These are phyloP conservation scores for Pestalotiopsis fici DNA, from an alignment of 2,329 filamentous ascomycete species.

Conservation along the genomic window DNA sequence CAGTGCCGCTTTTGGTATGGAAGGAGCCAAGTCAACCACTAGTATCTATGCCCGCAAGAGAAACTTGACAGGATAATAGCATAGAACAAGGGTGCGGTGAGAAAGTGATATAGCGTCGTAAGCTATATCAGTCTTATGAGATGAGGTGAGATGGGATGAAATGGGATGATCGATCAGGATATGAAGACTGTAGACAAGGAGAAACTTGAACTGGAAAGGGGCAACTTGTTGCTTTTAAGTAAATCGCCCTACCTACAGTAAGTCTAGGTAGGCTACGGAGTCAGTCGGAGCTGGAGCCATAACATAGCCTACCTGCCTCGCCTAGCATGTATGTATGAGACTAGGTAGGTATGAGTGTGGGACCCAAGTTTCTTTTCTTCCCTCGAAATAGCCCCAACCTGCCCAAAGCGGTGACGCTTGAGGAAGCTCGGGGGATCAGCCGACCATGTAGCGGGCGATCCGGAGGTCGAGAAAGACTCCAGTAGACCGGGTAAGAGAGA, in stretches of 20 bases:
- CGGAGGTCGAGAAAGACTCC: background rate
- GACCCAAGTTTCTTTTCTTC: background rate
- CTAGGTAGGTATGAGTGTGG: background rate
- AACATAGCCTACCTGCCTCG: background rate
- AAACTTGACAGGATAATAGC: background rate
- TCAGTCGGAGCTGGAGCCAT: background rate
- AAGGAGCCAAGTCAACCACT: background rate
- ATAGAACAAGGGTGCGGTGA: background rate
- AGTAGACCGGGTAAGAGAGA: background rate
- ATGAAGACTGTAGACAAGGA: background rate
- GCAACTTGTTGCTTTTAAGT: background rate
- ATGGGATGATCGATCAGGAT: background rate
- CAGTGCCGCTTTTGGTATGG: background rate
- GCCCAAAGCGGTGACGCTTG: conserved; percentile 1
- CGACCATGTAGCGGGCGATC: background rate
- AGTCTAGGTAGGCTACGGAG: background rate
- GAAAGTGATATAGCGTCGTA: background rate
- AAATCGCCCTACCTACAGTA: background rate
- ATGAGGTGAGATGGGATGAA: background rate
- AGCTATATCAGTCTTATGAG: background rate
- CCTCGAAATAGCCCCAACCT: background rate
- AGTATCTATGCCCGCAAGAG: background rate
- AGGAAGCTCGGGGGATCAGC: background rate
- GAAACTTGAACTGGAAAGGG: background rate
- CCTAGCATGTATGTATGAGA: background rate